phyloP scores from a whole-genome alignment of 805 yeast species.

The Lipomyces anomalus region DNA sequence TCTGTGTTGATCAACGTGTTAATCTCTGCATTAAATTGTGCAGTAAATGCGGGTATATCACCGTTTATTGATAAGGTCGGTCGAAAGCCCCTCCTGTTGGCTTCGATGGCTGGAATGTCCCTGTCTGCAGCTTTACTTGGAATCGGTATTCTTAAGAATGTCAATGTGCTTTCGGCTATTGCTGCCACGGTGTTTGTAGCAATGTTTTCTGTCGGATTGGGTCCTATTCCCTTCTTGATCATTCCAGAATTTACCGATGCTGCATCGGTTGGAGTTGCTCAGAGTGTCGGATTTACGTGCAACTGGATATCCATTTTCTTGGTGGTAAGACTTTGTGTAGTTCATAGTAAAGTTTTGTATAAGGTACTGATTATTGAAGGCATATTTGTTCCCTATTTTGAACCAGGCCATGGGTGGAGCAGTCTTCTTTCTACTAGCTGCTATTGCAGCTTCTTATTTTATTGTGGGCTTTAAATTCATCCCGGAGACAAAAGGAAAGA shows the following conservation, averaged over 20 bases:
- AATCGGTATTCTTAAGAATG: slow-evolving; percentile 50
- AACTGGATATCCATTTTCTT: slow-evolving; percentile 88
- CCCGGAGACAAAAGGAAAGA: slow-evolving; percentile 74
- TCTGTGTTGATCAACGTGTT: slow-evolving; percentile 69
- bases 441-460: slow-evolving; percentile 46
- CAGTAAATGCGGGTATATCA: slow-evolving; percentile 70
- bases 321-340: too few species aligned
- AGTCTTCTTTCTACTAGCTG: slow-evolving; percentile 61
- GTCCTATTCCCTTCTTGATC: slow-evolving; percentile 90
- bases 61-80: slow-evolving; percentile 70
- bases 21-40: slow-evolving; percentile 68
- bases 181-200: slow-evolving; percentile 72
- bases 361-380: slow-evolving; percentile 32
- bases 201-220: slow-evolving; percentile 85
- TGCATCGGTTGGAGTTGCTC: slow-evolving; percentile 78
- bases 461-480: slow-evolving; percentile 44
- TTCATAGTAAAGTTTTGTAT: background rate
- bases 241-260: slow-evolving; percentile 84
- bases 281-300: slow-evolving; percentile 83
- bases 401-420: slow-evolving; percentile 65
- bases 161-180: slow-evolving; percentile 48
- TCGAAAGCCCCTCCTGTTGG: slow-evolving; percentile 62
- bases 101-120: slow-evolving; percentile 66
- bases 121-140: slow-evolving; percentile 58
- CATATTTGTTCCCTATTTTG: slow-evolving; percentile 71